Percentiles rank a stretch among this genome's conserved stretches.
Conservation (phyloP, 169 alveolate genomes). For the Eimeria tenella region DNA sequence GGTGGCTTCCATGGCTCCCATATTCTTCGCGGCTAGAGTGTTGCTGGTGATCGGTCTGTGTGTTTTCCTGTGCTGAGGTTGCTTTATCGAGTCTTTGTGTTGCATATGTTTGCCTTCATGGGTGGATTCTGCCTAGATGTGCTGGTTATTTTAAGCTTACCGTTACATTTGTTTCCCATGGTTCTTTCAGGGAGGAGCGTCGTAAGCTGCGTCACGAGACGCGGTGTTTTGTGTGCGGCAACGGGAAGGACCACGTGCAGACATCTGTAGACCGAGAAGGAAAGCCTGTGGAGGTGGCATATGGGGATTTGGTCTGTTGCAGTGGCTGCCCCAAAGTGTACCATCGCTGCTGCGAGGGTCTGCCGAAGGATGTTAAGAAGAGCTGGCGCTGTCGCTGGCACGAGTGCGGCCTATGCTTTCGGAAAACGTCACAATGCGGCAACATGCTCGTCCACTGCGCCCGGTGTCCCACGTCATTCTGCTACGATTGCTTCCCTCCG, state of each 20-base stretch:
- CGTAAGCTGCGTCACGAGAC: conserved; percentile 90
- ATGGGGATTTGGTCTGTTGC: conserved; percentile 90
- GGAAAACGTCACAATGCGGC: conserved; percentile 93
- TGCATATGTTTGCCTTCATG: not conserved
- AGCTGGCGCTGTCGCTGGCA: conserved; percentile 96
- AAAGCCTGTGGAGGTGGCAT: conserved; percentile 84
- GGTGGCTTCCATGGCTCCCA: no score
- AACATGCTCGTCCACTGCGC: conserved; percentile 94
- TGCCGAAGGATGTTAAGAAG: conserved; percentile 82
- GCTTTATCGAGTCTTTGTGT: no score
- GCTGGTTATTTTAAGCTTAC: not conserved
- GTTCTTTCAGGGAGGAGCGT: conserved; percentile 83
- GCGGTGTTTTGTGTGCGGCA: conserved; percentile 93
- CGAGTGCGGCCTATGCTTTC: conserved; percentile 93
- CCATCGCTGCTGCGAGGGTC: conserved; percentile 90
- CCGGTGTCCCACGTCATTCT: conserved; percentile 93
- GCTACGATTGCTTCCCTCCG: conserved; percentile 95
- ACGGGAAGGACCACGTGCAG: conserved; percentile 86
- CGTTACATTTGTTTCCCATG: not conserved
- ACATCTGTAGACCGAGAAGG: conserved; percentile 85
- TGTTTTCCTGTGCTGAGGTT: no score
- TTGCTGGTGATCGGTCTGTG: no score
- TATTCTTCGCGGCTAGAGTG: no score
- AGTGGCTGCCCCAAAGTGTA: conserved; percentile 93
- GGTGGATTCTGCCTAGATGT: not conserved